A percentile compares a stretch with the other conserved stretches of the same genome.
Conservation (phyloP, 2,329 filamentous ascomycete species). For the Penicillium concentricum region DNA sequence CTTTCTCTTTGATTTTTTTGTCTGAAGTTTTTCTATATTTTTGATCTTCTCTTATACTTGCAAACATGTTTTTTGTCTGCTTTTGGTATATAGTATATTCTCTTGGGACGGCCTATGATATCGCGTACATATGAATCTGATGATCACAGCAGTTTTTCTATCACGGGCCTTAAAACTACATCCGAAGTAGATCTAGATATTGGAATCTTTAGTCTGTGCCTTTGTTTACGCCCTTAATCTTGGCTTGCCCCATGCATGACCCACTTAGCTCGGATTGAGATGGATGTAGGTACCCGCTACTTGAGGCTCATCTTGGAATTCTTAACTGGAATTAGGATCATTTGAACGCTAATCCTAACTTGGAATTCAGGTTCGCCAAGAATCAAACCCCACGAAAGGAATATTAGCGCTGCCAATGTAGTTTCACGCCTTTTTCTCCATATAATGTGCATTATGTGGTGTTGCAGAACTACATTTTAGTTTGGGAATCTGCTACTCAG, state of each 20-base stretch:
- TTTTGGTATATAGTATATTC: not conserved
- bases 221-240: too few species aligned
- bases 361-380: too few species aligned
- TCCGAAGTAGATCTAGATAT: not conserved
- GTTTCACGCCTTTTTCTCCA: too few species aligned
- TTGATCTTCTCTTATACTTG: not conserved
- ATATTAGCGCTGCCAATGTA: too few species aligned
- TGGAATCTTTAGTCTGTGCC: not conserved
- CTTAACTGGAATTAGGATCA: too few species aligned
- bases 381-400: too few species aligned
- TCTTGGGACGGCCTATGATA: not conserved
- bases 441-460: too few species aligned
- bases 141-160: not conserved
- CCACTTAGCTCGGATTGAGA: not conserved
- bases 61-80: not conserved
- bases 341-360: too few species aligned
- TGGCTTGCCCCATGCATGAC: not conserved
- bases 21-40: not conserved
- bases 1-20: not conserved
- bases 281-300: not conserved
- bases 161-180: too few species aligned
- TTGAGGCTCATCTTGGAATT: too few species aligned
- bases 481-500: too few species aligned
- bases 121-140: slow-evolving; percentile 1
- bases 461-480: too few species aligned